Evolutionary conservation across 306 rosid species (phyloP).

Genomic region (Quercus rubra): DNA sequence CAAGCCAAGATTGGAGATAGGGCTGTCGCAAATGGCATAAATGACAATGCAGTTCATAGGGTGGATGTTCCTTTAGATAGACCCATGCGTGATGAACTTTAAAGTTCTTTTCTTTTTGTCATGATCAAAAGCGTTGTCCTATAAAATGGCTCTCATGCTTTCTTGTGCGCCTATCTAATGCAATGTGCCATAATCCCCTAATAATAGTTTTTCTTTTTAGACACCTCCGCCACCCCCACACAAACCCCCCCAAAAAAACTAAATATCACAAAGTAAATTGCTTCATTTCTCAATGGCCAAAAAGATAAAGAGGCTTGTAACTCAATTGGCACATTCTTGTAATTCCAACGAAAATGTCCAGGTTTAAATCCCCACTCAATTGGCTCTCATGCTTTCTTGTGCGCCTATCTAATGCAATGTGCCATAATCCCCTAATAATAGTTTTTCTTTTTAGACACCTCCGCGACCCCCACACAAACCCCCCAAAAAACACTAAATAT

Average conservation of each 20-base stretch:
- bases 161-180: neutral
- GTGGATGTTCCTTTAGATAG: conserved; percentile 43
- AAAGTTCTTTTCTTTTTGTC: conserved; percentile 6
- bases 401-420: neutral
- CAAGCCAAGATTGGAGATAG: conserved; percentile 45
- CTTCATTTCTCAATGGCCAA: too few relatives aligned
- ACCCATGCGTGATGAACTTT: conserved; percentile 66
- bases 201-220: too few relatives aligned
- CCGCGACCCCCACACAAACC: too few relatives aligned
- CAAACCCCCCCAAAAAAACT: too few relatives aligned
- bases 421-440: neutral
- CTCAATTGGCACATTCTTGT: too few relatives aligned
- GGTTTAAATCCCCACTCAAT: too few relatives aligned
- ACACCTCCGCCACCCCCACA: too few relatives aligned
- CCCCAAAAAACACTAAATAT: too few relatives aligned
- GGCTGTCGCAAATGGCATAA: conserved; percentile 46
- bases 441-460: too few relatives aligned
- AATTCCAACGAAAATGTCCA: too few relatives aligned
- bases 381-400: neutral
- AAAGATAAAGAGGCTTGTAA: too few relatives aligned
- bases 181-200: neutral
- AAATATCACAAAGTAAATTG: too few relatives aligned
- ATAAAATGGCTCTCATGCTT: neutral
- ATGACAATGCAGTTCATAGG: conserved; percentile 37
- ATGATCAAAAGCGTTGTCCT: neutral